Evolutionary conservation across 1,284 basidiomycete species (phyloP), one percentile per base, ranked within the genome.

Genomic region (Ustanciosporium gigantosporum): DNA sequence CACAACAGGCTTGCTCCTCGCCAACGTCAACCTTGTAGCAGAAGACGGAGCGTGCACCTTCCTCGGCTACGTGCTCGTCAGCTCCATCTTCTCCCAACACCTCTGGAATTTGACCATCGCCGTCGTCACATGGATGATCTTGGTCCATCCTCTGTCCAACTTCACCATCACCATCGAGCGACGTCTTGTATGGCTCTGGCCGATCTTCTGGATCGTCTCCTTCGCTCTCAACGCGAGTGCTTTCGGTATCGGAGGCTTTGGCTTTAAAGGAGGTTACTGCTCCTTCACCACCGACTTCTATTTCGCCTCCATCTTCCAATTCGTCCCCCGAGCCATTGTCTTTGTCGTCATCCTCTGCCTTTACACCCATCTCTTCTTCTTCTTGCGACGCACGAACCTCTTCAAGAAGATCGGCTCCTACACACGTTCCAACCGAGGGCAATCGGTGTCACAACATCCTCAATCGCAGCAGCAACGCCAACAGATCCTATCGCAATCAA

Each of bases 341-440:
- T 61, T 71, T 20, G 25, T 62, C 34, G 50, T 69, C 51, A 69
- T 66, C 25, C 19, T 73, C 17, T 47, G 59, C 39, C 66, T 73
- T 36, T 73, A 73, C 43, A 71, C 70, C 21, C 70, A 71, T 21
- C 67, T 73, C 49, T 73, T 73, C 50, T 70, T 73, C 60, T 73
- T 73, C 56, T 45, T 73, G 2, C 48, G 70, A 17, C 41, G 70
- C 14, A 70, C 67, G 15, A 71, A 67, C 32, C 49, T 73, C 19
- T 71, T 71, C 44, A 60, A 49, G 46, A 60, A 48, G 20, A 53
- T 38, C 36, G 36, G 36, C 36, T 22, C 20, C 36, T 19, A 8
- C 39, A 51, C 37, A 4, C 51, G 42, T 36, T 24, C 23, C 9
- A 44, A 43, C 21, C 24, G 19, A 16, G 13, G 20, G 3, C 40